Base-by-base conservation (phyloP, 768 basidiomycete species). In the Favolaschia claudopus region DNA sequence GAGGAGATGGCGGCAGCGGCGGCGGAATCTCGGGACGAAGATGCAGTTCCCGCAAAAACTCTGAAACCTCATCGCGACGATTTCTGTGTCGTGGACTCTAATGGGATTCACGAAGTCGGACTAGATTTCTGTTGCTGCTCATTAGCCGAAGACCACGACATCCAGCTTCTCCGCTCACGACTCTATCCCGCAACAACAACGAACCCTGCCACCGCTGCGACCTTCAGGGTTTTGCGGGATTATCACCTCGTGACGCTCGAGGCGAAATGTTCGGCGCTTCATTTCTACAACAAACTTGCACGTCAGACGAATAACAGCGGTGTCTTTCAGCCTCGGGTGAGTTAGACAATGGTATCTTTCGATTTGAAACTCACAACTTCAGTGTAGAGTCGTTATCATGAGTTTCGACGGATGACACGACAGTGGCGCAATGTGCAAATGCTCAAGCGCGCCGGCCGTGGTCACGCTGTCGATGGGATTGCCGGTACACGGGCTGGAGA, bases 211-310 rank as follows among this genome's bases (percentile, higher is more conserved):
- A 70, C 73, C 0, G 74, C 67, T 0, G 66, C 70, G 5, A 79
- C 74, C 0, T 74, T 77, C 40, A 19, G 32, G 0, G 54, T 69
- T 9, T 63, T 78, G 0, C 42, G 71, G 13, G 46, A 54, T 7
- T 77, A 74, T 37, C 76, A 80, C 14, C 14, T 74, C 3, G 53
- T 76, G 3, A 64, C 66, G 0, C 67, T 75, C 8, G 66, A 72
- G 28, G 72, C 69, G 1, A 78, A 78, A 49, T 17, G 67, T 0
- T 74, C 71, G 0, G 64, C 49, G 1, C 76, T 61, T 27, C 70
- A 76, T 20, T 78, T 69, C 54, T 78, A 76, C 44, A 48, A 54
- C 0, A 32, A 66, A 0, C 44, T 79, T 0, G 59, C 37, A 6
- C 55, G 67, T 8, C 31, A 44, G 13, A 73, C 72, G 0, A 71